phyloP scores from a whole-genome alignment of 345 rosid species.

The Citropsis articulata region DNA sequence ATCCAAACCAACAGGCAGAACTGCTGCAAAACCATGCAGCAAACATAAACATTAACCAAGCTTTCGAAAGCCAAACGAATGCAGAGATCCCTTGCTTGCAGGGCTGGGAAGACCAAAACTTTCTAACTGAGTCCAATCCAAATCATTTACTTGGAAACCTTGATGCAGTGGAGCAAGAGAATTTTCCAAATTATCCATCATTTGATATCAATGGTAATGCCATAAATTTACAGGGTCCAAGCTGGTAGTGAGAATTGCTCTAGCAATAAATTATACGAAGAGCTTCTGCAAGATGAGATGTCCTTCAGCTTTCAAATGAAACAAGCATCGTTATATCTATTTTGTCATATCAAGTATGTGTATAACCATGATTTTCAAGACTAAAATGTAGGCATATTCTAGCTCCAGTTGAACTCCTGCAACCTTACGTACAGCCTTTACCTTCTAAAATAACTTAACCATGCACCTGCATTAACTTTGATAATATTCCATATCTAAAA shows the following conservation, averaged over 20 bases:
- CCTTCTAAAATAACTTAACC: not conserved
- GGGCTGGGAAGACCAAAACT: slow-evolving; percentile 35
- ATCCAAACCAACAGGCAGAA: slow-evolving; percentile 34
- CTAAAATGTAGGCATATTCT: not conserved
- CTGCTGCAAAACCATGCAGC: slow-evolving; percentile 22
- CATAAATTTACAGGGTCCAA: slow-evolving; percentile 15
- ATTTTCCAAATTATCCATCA: slow-evolving; percentile 31
- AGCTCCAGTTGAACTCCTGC: slow-evolving; percentile 9
- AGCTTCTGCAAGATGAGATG: not conserved
- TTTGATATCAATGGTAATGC: slow-evolving; percentile 16
- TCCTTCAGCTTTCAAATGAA: not conserved
- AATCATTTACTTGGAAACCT: slow-evolving; percentile 27
- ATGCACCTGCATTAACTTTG: not conserved
- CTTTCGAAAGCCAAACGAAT: slow-evolving; percentile 21
- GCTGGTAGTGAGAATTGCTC: not conserved
- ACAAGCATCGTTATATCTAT: not conserved
- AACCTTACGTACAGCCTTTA: not conserved
- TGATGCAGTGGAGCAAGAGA: slow-evolving; percentile 39
- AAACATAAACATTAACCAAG: slow-evolving; percentile 22
- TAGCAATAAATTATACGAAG: not conserved
- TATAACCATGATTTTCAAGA: slow-evolving; percentile 14
- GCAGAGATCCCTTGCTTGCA: slow-evolving; percentile 16
- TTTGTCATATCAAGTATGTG: slow-evolving; percentile 2
- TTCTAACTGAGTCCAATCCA: slow-evolving; percentile 21
- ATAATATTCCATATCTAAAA: not conserved